Percentiles rank a stretch among this genome's conserved stretches.
Conservation (phyloP, 495 filamentous ascomycete genomes). For the Aspergillus panamensis region DNA sequence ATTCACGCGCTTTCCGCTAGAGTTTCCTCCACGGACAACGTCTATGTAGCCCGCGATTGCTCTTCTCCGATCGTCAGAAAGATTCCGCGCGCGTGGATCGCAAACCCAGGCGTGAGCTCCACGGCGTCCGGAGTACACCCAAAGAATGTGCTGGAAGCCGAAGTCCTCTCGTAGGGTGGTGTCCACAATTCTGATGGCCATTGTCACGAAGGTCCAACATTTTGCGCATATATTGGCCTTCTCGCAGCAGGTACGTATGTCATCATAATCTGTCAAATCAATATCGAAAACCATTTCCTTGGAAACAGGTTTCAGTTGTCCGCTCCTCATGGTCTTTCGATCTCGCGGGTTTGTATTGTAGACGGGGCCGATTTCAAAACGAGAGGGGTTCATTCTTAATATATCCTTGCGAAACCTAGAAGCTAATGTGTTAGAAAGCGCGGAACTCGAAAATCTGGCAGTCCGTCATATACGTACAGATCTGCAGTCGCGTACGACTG, state of each 20-base stretch:
- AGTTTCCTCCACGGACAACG: constrained; percentile 74
- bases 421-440: constrained; percentile 11
- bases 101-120: constrained; percentile 99
- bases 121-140: constrained; percentile 96
- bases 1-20: constrained; percentile 85
- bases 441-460: not conserved
- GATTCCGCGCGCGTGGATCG: constrained; percentile 73
- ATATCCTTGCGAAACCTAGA: constrained; percentile 85
- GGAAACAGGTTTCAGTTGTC: constrained; percentile 66
- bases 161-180: constrained; percentile 85
- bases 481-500: constrained; percentile 85
- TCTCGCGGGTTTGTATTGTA: constrained; percentile 92
- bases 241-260: constrained; percentile 90
- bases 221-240: constrained; percentile 90
- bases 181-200: constrained; percentile 94
- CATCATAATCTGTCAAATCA: constrained; percentile 97
- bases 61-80: constrained; percentile 79
- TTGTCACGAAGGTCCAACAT: constrained; percentile 95
- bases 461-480: constrained; percentile 51
- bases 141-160: constrained; percentile 92
- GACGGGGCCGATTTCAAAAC: constrained; percentile 96
- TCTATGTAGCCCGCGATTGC: constrained; percentile 87
- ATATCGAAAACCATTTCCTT: constrained; percentile 99
- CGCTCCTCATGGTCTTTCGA: constrained; percentile 70
- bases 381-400: constrained; percentile 76